Base-by-base conservation (phyloP, 2,329 filamentous ascomycete species). In the Ceratocystis smalleyi region DNA sequence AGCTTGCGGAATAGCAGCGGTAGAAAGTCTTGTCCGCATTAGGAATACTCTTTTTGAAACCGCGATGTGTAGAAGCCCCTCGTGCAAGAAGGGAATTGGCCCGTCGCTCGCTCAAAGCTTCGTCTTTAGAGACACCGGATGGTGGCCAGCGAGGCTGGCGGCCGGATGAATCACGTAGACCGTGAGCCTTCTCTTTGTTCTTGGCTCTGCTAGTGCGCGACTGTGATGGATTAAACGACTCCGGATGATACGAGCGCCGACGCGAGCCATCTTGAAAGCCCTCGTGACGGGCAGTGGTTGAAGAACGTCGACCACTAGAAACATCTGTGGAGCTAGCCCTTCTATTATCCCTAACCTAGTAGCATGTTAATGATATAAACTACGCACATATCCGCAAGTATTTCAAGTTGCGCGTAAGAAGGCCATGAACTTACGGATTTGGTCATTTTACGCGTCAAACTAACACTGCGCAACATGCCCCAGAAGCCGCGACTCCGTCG, bases 51-150 rank as follows among this genome's bases (percentile, higher is more conserved):
- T 76, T 75, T 69, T 77, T 79, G 70, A 81, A 77, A 22, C 83
- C 83, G 64, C 76, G 80, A 71, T 82, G 80, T 1, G 76, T 75
- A 3, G 83, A 81, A 1, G 79, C 82, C 5, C 83, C 83, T 6
- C 77, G 75, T n/a, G 77, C 77, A 67, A 86, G 81, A 65, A 84
- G 75, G 60, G 82, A 78, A 73, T 79, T 78, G 8, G 83, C 83
- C 59, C 79, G 77, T 54, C 76, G 77, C 17, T 80, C 77, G 0
- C 78, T 73, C 7, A 86, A 75, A 66, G 81, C 78, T 45, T 81
- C 79, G 27, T 77, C 71, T 54, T 70, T 74, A 10, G 76, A 74
- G 59, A 83, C 72, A 61, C 78, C 79, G 10, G 74, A 72, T 0
- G 83, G 83, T 19, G 83, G 83, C 83, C 83, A 86, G 69, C 55